Base-by-base conservation (phyloP, 257 asterid genomes). In the Apocynum venetum region DNA sequence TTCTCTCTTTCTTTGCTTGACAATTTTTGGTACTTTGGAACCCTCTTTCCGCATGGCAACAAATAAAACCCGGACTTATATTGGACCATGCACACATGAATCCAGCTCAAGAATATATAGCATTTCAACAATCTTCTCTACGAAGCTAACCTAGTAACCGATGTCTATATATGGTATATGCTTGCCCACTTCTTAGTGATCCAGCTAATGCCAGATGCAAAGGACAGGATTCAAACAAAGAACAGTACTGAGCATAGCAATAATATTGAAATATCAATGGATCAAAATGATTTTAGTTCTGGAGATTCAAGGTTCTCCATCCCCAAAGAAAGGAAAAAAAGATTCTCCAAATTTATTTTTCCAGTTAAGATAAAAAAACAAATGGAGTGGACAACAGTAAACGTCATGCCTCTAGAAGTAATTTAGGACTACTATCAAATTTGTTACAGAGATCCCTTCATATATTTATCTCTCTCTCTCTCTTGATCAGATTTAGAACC, bases 151-250 rank as follows among this genome's bases (percentile, higher is more conserved):
- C 38, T 68, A 43, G 53, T 1, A 65, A 36, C 44, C 19, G 3
- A 63, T 20, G 51, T 46, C 61, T 19, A 7, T 20, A 8, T 36
- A 19, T 12, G 44, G 76, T 72, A 74, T 79, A 80, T 82, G 78
- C 52, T 80, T 69, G 83, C 87, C 81, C 60, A 76, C 71, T 82
- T 79, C 74, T 53, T 56, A 80, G 67, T 82, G 72, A 72, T 25
- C 67, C 31, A 60, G 53, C 53, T 49, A 63, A 78, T 67, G 80
- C 80, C 59, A 69, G 74, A 80, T 73, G 84, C 77, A 78, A 75
- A 68, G 79, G 67, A 67, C 79, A 72, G 31, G 31, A 25, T 25
- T 25, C 31, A 25, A 25, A 25, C 31, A 25, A 25, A 25, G 31
- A 25, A 25, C 31, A 25, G 63, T 71, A 1, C 59, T 78, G 19